Base-by-base conservation (phyloP, 371 early-diverging fungal genomes). In the Cokeromyces recurvatus region DNA sequence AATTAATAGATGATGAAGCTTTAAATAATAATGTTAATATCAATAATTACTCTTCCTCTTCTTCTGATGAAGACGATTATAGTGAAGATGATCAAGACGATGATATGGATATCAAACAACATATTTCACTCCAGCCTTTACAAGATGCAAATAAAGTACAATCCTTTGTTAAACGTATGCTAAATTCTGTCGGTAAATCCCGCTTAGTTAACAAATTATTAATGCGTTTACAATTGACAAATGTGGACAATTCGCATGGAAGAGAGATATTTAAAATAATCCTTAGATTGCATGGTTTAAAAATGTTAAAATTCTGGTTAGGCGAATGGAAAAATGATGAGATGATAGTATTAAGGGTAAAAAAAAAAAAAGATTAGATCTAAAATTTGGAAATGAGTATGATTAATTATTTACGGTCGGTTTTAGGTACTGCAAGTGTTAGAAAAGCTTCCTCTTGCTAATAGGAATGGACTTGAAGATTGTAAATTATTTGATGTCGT, bases 381-480 rank as follows among this genome's bases (percentile, higher is more conserved):
- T 38, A 27, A 29, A 17, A n/a, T 10, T 15, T n/a, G 2, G 27
- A 16, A 21, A 6, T 29, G 19, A 19, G 2, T 20, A 17, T 20
- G 10, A 20, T 31, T 21, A n/a, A n/a, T n/a, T n/a, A n/a, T n/a
- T n/a, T n/a, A n/a, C n/a, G n/a, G n/a, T n/a, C n/a, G n/a, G n/a
- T n/a, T 15, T 21, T 27, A 62, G 49, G 48, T 57, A 4, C 25
- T 62, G 12, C 46, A 51, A 60, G 81, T 82, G 29, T 58, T 85
- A 23, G 74, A 67, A 5, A 77, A 68, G 16, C 64, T 85, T 48
- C 84, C 85, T 4, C 57, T 85, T 8, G 57, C 77, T 14, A 85
- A 81, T 27, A 65, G 81, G 38, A 86, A 84, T 59, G 78, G 85
- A 2, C 65, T 86, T 10, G 87, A 84, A 37, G 87, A 86, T 44